Percentiles rank a stretch among this genome's conserved stretches.
Conservation (phyloP, 768 basidiomycete genomes). For the Rhodotorula sphaerocarpa region DNA sequence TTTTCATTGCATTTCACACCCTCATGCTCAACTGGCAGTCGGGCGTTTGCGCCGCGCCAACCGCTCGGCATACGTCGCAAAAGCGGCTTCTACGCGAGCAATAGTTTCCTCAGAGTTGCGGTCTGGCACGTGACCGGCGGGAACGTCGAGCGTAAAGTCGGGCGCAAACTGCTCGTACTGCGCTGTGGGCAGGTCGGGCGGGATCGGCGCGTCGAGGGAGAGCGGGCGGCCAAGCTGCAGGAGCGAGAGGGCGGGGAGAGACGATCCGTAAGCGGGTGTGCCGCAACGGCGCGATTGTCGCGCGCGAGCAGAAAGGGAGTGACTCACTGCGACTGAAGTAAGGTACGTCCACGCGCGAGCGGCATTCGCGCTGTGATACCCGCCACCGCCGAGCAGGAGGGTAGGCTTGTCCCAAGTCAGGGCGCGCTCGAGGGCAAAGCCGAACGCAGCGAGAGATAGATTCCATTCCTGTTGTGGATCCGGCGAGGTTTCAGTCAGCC, state of each 20-base stretch:
- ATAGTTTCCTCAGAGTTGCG: constrained; percentile 29
- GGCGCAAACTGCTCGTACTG: background rate
- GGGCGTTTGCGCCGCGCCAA: background rate
- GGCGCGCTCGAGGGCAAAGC: constrained; percentile 21
- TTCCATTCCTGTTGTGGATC: constrained; percentile 50
- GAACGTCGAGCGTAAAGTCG: constrained; percentile 6
- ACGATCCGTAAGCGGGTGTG: constrained; percentile 38
- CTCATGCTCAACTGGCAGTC: no score
- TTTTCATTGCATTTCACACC: no score
- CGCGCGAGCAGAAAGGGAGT: background rate
- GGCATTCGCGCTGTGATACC: constrained; percentile 72
- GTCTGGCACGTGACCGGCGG: constrained; percentile 15
- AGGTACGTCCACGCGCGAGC: constrained; percentile 80
- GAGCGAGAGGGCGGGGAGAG: no score
- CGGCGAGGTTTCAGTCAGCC: no score
- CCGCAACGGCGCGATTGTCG: no score
- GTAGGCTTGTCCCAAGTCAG: constrained; percentile 36
- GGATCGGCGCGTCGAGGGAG: constrained; percentile 13
- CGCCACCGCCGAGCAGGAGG: constrained; percentile 51
- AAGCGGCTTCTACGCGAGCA: constrained; percentile 7
- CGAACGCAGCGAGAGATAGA: constrained; percentile 41
- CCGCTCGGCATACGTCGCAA: constrained; percentile 5
- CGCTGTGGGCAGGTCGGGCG: constrained; percentile 7
- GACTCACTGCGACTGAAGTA: constrained; percentile 63
- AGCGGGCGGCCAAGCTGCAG: constrained; percentile 14